These are phyloP conservation scores for Cenchrus americanus DNA, from an alignment of 176 grass and related monocot genomes.

Conservation along the genomic window DNA sequence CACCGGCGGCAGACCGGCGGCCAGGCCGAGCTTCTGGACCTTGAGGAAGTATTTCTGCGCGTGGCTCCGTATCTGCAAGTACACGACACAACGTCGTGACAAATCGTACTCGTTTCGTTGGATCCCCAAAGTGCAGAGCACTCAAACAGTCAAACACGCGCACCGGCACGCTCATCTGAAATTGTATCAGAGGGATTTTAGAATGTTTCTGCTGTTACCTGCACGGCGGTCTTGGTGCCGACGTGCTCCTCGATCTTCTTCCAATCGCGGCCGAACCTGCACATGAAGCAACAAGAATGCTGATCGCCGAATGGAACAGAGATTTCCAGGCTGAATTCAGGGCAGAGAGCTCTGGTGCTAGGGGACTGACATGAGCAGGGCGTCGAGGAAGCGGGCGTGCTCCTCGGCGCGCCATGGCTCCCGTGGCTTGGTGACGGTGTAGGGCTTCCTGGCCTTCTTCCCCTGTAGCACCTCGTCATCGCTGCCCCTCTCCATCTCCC, in stretches of 20 bases:
- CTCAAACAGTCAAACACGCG: too few species aligned
- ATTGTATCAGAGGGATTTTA: neutral
- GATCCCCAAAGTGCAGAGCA: neutral
- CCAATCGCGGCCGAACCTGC: conserved; percentile 89
- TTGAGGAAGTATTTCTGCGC: conserved; percentile 97
- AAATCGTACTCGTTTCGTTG: too few species aligned
- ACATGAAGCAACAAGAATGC: neutral
- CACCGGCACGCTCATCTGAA: neutral
- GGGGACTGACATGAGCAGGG: conserved; percentile 59
- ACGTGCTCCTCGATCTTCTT: conserved; percentile 97
- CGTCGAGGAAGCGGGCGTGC: conserved; percentile 92
- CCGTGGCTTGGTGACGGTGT: conserved; percentile 76
- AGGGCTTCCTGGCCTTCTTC: conserved; percentile 87
- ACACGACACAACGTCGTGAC: neutral
- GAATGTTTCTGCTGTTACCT: conserved; percentile 21
- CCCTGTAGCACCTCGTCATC: neutral
- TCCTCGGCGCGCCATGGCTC: conserved; percentile 82
- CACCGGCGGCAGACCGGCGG: conserved; percentile 66
- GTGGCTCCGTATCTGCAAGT: conserved; percentile 85
- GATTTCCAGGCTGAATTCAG: neutral
- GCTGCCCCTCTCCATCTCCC: conserved; percentile 4
- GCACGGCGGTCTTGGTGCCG: conserved; percentile 79
- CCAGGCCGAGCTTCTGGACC: conserved; percentile 80
- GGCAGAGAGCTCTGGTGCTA: neutral
- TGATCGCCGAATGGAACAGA: neutral